These are phyloP conservation scores for Ammopiptanthus mongolicus DNA, from an alignment of 306 rosid genomes.

Conservation along the genomic window DNA sequence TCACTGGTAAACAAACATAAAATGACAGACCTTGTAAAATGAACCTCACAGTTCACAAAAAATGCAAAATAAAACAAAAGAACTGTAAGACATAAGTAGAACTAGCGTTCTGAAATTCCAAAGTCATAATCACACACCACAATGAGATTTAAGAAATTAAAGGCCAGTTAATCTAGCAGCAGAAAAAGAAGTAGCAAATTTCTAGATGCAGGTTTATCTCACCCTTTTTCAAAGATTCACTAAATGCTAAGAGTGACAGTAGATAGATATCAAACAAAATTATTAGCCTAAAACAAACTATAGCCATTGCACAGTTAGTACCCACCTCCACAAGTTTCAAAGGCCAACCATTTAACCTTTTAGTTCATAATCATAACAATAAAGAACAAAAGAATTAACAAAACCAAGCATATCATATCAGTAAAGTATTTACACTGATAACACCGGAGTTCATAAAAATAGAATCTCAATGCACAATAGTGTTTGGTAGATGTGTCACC, in stretches of 20 bases:
- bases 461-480: background rate
- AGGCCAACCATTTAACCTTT: background rate
- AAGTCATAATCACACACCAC: background rate
- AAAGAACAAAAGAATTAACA: background rate
- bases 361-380: background rate
- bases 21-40: constrained; percentile 5
- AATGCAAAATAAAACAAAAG: background rate
- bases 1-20: constrained; percentile 47
- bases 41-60: background rate
- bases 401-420: background rate
- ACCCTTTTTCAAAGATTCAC: background rate
- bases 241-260: background rate
- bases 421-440: background rate
- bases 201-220: background rate
- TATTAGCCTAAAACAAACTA: background rate
- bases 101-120: background rate
- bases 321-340: background rate
- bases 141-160: background rate
- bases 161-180: background rate
- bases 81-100: background rate
- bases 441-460: background rate
- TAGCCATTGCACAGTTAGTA: background rate
- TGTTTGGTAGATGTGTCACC: too few relatives aligned
- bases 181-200: background rate
- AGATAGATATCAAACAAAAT: background rate